A percentile compares a stretch with the other conserved stretches of the same genome.
These are phyloP conservation scores for Phytophthora cactorum DNA, from an alignment of 352 stramenopile species.

Conservation along the genomic window DNA sequence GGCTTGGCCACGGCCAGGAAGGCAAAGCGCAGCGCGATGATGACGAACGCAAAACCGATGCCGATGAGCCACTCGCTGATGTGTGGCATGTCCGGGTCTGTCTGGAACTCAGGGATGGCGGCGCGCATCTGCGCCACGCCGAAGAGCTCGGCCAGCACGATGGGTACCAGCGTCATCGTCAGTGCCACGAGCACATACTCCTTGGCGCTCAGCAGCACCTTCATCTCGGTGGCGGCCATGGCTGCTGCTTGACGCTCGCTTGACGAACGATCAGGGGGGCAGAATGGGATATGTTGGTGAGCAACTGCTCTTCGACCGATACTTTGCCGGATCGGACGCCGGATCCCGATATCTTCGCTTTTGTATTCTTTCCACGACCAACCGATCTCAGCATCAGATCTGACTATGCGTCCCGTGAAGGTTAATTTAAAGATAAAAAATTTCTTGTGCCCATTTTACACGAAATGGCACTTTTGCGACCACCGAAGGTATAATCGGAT, in stretches of 20 bases:
- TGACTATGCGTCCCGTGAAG: slow-evolving; percentile 7
- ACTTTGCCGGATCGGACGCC: slow-evolving; percentile 12
- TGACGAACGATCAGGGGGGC: slow-evolving; percentile 15
- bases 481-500: too few relatives aligned
- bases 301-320: slow-evolving; percentile 10
- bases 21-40: slow-evolving; percentile 37
- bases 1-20: slow-evolving; percentile 34
- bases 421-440: too few relatives aligned
- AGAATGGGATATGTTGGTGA: slow-evolving; percentile 23
- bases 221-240: slow-evolving; percentile 46
- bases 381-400: slow-evolving; percentile 7
- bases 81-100: slow-evolving; percentile 40
- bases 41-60: slow-evolving; percentile 34
- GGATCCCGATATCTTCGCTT: not conserved
- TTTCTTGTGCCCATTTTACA: too few relatives aligned
- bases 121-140: slow-evolving; percentile 43
- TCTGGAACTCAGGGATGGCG: slow-evolving; percentile 39
- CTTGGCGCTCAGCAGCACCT: slow-evolving; percentile 40
- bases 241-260: slow-evolving; percentile 22
- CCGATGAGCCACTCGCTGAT: slow-evolving; percentile 35
- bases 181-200: slow-evolving; percentile 43
- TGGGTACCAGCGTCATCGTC: slow-evolving; percentile 35
- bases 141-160: slow-evolving; percentile 40
- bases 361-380: slow-evolving; percentile 9
- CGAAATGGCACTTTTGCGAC: too few relatives aligned